Conservation (phyloP, 2,329 filamentous ascomycete species). For the Elsinoe australis region DNA sequence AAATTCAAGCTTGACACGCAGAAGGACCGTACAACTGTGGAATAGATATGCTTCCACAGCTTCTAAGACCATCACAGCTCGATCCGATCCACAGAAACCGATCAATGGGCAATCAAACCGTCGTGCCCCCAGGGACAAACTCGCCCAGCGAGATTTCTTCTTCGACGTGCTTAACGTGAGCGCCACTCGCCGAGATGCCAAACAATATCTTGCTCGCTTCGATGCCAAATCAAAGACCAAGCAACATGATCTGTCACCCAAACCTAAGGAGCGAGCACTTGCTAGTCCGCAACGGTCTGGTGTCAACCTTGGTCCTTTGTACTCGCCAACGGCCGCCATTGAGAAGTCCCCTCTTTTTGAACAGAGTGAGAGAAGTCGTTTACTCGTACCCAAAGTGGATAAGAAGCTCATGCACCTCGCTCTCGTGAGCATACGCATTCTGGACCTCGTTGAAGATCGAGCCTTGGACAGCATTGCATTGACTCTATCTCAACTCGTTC, state of each 20-base stretch:
- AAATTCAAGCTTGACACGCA: slow-evolving; percentile 1
- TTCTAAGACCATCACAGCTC: neutral
- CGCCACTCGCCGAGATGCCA: slow-evolving; percentile 86
- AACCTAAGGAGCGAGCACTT: slow-evolving; percentile 23
- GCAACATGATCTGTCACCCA: slow-evolving; percentile 35
- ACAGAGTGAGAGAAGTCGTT: slow-evolving; percentile 30
- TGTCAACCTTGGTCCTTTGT: slow-evolving; percentile 55
- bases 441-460: slow-evolving; percentile 60
- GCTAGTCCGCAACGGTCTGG: slow-evolving; percentile 37
- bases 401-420: slow-evolving; percentile 59
- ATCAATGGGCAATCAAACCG: neutral
- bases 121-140: slow-evolving; percentile 16
- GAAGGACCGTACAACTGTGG: neutral
- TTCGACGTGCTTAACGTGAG: slow-evolving; percentile 80
- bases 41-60: slow-evolving; percentile 6
- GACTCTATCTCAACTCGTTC: slow-evolving; percentile 74
- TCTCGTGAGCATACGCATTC: slow-evolving; percentile 72
- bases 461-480: slow-evolving; percentile 68
- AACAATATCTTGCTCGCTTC: slow-evolving; percentile 84
- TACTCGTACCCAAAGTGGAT: slow-evolving; percentile 30
- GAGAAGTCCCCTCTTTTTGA: slow-evolving; percentile 54
- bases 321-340: slow-evolving; percentile 50
- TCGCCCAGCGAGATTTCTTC: slow-evolving; percentile 56
- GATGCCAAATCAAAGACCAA: slow-evolving; percentile 34
- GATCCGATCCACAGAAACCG: neutral